Conservation (phyloP, 2,329 filamentous ascomycete genomes). For the Talaromyces sp. region DNA sequence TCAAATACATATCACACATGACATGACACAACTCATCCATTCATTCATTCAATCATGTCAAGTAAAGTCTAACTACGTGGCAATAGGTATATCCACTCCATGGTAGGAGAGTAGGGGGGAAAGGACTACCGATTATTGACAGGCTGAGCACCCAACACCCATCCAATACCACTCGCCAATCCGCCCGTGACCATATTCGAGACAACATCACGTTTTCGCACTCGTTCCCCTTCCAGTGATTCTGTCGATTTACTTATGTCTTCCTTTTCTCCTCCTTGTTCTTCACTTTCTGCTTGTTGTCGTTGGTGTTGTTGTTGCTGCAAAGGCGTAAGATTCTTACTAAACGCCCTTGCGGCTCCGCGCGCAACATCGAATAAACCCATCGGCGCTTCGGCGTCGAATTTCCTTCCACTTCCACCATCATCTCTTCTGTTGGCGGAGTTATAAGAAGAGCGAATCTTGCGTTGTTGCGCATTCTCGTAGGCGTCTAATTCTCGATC, state of each 20-base stretch:
- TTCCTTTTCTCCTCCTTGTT: constrained; percentile 11
- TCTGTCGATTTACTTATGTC: constrained; percentile 5
- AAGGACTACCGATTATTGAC: constrained; percentile 30
- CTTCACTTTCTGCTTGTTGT: background rate
- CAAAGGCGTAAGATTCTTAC: constrained; percentile 46
- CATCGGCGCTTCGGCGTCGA: constrained; percentile 45
- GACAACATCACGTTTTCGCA: constrained; percentile 52
- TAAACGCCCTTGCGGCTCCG: constrained; percentile 45
- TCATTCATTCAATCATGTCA: too few species aligned
- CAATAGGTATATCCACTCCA: too few species aligned
- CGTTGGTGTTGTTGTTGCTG: constrained; percentile 13
- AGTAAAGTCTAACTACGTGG: too few species aligned
- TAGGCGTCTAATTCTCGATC: constrained; percentile 43
- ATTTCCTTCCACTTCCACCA: background rate
- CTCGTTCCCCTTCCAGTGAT: constrained; percentile 22
- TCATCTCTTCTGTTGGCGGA: constrained; percentile 7
- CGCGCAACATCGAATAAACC: constrained; percentile 49
- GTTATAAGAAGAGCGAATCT: constrained; percentile 17
- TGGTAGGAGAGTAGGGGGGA: too few species aligned
- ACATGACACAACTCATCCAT: background rate
- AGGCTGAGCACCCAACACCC: constrained; percentile 55
- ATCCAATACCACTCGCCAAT: constrained; percentile 58
- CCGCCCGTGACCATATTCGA: constrained; percentile 60
- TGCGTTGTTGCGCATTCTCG: constrained; percentile 37
- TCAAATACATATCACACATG: background rate